Evolutionary conservation across 1,139 yeast genomes (phyloP), one percentile per base, ranked within the genome.

Genomic region (Diutina sp.): DNA sequence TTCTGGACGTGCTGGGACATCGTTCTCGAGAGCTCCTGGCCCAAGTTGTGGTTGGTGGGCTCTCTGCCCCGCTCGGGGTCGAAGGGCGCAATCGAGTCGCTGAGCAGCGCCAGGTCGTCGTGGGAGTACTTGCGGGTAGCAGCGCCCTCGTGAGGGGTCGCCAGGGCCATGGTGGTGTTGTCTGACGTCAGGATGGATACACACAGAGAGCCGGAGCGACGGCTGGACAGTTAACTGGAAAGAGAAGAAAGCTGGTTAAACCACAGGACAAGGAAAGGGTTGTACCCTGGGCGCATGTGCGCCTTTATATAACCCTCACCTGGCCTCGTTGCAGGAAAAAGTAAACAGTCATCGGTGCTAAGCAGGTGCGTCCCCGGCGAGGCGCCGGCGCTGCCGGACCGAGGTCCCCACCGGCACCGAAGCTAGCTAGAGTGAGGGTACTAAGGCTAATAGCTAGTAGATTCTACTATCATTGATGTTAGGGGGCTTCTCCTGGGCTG

Each of bases 1-100:
- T 68, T 69, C 3, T 71, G 68, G 57, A 70, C 58, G 55, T 67
- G 60, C 51, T 70, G 62, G 50, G 60, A 57, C 35, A 58, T 53
- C 2, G 62, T 58, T 14, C 62, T 54, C 14, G 60, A 47, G 9
- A 61, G 6, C 14, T 50, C 53, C 44, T 16, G 44, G 21, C 16
- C 46, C 38, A 48, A 21, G 51, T 48, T 38, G 6, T 30, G 8
- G 28, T 18, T 6, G 32, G n/a, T 38, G 28, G 11, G 21, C 21
- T 6, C 9, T 12, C 25, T 8, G 30, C 28, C 53, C 6, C 11
- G 12, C n/a, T 30, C 53, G 28, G 53, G 53, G n/a, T 30, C 53
- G 21, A 6, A 50, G 16, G 53, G 28, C 9, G 44, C 32, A 9
- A 50, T 30, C 45, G 32, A 38, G n/a, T 30, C 28, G 8, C n/a